Percentiles rank a stretch among this genome's conserved stretches.
These are phyloP conservation scores for Amyloporia xantha DNA, from an alignment of 768 basidiomycete genomes.

Conservation along the genomic window DNA sequence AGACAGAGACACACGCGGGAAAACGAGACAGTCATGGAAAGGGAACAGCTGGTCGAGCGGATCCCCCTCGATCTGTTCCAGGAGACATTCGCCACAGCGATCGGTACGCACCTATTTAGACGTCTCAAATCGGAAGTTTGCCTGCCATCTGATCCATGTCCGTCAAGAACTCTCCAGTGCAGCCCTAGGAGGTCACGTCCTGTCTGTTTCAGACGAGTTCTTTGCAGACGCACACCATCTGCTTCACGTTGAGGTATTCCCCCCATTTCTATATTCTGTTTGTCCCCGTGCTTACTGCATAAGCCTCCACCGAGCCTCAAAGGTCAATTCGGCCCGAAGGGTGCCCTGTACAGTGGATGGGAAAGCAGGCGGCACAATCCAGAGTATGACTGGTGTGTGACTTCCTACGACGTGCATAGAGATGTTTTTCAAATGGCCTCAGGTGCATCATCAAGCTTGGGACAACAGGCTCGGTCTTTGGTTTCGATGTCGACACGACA, in stretches of 20 bases:
- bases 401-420: background rate
- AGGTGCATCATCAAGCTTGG: conserved; percentile 93
- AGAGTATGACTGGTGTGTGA: conserved; percentile 71
- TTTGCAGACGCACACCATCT: conserved; percentile 85
- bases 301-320: conserved; percentile 85
- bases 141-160: background rate
- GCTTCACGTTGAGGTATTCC: conserved; percentile 69
- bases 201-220: conserved; percentile 89
- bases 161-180: conserved; percentile 85
- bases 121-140: background rate
- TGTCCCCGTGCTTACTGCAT: background rate
- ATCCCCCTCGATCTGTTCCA: conserved; percentile 43
- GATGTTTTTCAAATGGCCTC: background rate
- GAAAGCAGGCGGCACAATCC: conserved; percentile 89
- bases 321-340: conserved; percentile 96
- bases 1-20: no score
- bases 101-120: conserved; percentile 33
- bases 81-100: conserved; percentile 40
- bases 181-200: conserved; percentile 69
- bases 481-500: conserved; percentile 93
- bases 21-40: no score
- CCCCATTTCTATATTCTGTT: background rate
- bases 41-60: no score
- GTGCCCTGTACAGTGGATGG: conserved; percentile 93
- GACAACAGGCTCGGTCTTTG: conserved; percentile 60